A percentile compares a stretch with the other conserved stretches of the same genome.
Conservation (phyloP, 78 protist species). For the Dictyostelium citrinum region DNA sequence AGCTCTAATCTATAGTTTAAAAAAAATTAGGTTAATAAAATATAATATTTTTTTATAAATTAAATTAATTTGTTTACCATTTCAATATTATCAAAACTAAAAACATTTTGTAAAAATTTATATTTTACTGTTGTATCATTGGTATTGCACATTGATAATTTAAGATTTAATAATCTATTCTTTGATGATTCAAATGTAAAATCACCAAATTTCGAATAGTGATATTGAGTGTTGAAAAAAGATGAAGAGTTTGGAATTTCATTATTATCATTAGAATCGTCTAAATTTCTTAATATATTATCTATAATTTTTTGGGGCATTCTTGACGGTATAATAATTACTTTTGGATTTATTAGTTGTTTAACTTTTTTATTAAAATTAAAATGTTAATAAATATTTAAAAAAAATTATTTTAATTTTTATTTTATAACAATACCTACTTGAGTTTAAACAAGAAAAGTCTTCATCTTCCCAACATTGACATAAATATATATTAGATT, state of each 20-base stretch:
- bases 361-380: not conserved
- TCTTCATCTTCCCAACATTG: slow-evolving; percentile 66
- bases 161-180: slow-evolving; percentile 40
- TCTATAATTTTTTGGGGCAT: slow-evolving; percentile 53
- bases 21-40: not conserved
- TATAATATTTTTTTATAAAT: no score
- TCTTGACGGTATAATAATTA: slow-evolving; percentile 41
- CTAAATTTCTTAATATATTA: not conserved
- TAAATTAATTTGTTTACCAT: slow-evolving; percentile 13
- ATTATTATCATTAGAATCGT: not conserved
- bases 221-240: not conserved
- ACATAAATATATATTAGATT: slow-evolving; percentile 18
- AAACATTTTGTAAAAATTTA: not conserved
- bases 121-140: not conserved
- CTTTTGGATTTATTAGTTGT: slow-evolving; percentile 43
- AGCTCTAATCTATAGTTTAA: slow-evolving; percentile 35
- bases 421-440: not conserved
- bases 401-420: not conserved
- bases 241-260: not conserved
- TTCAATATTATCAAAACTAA: slow-evolving; percentile 29
- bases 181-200: slow-evolving; percentile 7
- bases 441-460: slow-evolving; percentile 15
- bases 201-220: slow-evolving; percentile 8
- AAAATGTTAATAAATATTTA: not conserved
- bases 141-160: slow-evolving; percentile 4